Evolutionary conservation across 352 stramenopile species (phyloP).

Genomic region (Phytophthora megakarya): DNA sequence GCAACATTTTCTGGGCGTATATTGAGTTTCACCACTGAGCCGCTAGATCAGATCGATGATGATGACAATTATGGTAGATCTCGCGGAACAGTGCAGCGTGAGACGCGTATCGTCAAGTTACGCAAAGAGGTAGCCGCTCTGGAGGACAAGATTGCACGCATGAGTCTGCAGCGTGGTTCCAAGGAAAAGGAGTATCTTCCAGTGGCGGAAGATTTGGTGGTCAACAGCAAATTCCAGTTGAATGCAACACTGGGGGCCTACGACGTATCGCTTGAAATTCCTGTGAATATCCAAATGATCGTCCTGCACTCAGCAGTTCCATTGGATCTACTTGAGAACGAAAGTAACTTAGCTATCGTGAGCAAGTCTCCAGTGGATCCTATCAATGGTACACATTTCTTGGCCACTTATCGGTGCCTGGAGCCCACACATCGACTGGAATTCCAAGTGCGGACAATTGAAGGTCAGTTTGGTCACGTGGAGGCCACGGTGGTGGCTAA

Average conservation of each 20-base stretch:
- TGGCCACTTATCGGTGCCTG: constrained; percentile 80
- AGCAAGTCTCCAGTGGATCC: constrained; percentile 69
- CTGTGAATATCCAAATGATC: constrained; percentile 79
- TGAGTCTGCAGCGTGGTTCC: constrained; percentile 49
- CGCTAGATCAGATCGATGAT: constrained; percentile 69
- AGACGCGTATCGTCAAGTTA: constrained; percentile 81
- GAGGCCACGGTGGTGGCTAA: constrained; percentile 77
- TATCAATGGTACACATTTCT: constrained; percentile 59
- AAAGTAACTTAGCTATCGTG: constrained; percentile 76
- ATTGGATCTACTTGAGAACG: constrained; percentile 78
- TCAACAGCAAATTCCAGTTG: constrained; percentile 82
- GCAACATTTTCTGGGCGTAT: constrained; percentile 83
- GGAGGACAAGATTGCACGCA: constrained; percentile 70
- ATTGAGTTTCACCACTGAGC: constrained; percentile 84
- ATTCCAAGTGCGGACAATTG: constrained; percentile 82
- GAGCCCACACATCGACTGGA: constrained; percentile 82
- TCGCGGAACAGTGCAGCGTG: constrained; percentile 72
- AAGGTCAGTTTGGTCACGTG: constrained; percentile 84
- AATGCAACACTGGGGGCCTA: constrained; percentile 71
- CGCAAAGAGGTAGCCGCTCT: constrained; percentile 74
- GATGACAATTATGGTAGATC: constrained; percentile 82
- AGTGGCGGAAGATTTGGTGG: constrained; percentile 73
- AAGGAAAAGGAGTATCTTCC: constrained; percentile 72
- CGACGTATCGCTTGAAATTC: constrained; percentile 83
- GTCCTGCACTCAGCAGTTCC: constrained; percentile 75